A percentile compares a stretch with the other conserved stretches of the same genome.
phyloP scores from a whole-genome alignment of 371 early-diverging fungal genomes.

The Syncephalastrum sp. region DNA sequence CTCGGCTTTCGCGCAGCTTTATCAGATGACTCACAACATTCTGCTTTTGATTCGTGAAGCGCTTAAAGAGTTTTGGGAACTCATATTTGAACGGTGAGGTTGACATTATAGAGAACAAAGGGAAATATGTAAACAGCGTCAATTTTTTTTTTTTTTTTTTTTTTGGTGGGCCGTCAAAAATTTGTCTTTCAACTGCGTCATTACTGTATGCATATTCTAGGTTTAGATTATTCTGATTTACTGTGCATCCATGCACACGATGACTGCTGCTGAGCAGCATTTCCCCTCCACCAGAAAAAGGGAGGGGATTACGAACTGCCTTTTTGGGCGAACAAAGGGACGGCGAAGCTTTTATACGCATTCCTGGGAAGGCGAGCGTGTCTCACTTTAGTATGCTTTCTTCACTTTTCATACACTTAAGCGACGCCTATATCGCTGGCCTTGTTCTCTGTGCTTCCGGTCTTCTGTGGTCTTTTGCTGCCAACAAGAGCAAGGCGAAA shows the following conservation, averaged over 20 bases:
- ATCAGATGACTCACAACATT: conserved; percentile 28
- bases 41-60: conserved; percentile 25
- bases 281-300: too few relatives aligned
- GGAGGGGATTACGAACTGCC: not conserved
- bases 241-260: too few relatives aligned
- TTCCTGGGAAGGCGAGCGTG: not conserved
- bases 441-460: not conserved
- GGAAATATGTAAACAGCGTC: not conserved
- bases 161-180: too few relatives aligned
- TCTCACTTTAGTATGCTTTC: conserved; percentile 1
- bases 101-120: conserved; percentile 12
- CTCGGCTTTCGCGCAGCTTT: conserved; percentile 31
- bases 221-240: too few relatives aligned
- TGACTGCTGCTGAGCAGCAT: too few relatives aligned
- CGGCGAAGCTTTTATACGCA: conserved; percentile 6
- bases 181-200: too few relatives aligned
- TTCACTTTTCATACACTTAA: conserved; percentile 1
- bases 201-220: too few relatives aligned
- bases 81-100: conserved; percentile 15
- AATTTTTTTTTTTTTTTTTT: too few relatives aligned
- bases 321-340: conserved; percentile 18
- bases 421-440: not conserved
- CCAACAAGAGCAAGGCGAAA: not conserved
- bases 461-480: not conserved
- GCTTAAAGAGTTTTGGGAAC: conserved; percentile 27